These are phyloP conservation scores for Epichloe sibirici DNA, from an alignment of 2,329 filamentous ascomycete species.

Conservation along the genomic window DNA sequence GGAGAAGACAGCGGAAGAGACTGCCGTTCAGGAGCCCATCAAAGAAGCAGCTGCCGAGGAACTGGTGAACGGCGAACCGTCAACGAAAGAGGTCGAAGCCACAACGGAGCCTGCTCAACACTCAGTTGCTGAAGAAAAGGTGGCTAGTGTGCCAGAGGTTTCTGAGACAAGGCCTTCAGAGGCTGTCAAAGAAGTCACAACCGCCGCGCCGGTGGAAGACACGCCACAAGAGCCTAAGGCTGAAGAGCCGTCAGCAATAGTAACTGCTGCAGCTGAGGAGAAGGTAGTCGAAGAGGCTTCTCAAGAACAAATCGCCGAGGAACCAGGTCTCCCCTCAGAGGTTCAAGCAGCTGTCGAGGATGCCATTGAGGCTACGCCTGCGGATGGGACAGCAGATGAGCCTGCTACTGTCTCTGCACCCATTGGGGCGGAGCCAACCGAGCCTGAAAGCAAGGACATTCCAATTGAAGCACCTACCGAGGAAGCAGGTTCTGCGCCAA, in stretches of 20 bases:
- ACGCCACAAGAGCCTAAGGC: background rate
- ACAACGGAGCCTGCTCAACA: background rate
- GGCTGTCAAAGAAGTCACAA: background rate
- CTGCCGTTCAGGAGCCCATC: background rate
- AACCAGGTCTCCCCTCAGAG: background rate
- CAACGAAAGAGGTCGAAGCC: background rate
- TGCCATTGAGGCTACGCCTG: background rate
- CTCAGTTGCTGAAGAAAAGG: background rate
- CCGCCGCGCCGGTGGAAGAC: background rate
- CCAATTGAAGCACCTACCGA: background rate
- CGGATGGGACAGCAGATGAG: background rate
- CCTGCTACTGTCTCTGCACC: background rate
- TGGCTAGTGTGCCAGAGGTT: background rate
- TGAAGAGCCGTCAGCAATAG: background rate
- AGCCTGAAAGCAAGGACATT: background rate
- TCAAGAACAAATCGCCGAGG: background rate
- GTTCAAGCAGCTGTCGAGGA: background rate
- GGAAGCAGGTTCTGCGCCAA: background rate
- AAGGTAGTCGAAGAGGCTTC: background rate
- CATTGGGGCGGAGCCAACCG: background rate
- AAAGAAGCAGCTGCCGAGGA: background rate
- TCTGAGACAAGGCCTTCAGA: background rate
- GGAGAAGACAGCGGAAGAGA: background rate
- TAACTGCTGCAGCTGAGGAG: background rate
- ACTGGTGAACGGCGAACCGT: background rate